Evolutionary conservation across 2,329 filamentous ascomycete genomes (phyloP).

Genomic region (Aureobasidium sp.): DNA sequence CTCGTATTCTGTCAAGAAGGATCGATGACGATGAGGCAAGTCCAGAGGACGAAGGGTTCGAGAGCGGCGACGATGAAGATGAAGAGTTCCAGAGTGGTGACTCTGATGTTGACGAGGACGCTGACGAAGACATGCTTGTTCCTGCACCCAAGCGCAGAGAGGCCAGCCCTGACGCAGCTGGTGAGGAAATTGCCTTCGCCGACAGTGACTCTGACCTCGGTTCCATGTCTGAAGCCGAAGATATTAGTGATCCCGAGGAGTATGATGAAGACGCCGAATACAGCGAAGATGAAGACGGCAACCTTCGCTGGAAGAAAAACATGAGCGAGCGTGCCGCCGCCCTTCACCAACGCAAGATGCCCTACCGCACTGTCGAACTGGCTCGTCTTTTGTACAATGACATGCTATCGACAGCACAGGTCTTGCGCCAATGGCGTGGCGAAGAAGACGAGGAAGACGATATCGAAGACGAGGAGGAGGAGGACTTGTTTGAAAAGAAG

Average conservation of each 20-base stretch:
- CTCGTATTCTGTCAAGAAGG: conserved; percentile 39
- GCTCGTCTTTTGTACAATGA: conserved; percentile 85
- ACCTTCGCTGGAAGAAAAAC: conserved; percentile 79
- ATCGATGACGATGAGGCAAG: conserved; percentile 43
- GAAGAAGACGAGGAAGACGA: conserved; percentile 46
- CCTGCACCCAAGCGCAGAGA: conserved; percentile 40
- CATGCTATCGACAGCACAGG: conserved; percentile 63
- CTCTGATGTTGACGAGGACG: conserved; percentile 37
- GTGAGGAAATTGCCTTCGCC: conserved; percentile 78
- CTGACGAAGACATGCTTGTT: conserved; percentile 17
- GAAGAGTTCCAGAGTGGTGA: conserved; percentile 46
- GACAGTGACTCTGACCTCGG: conserved; percentile 96
- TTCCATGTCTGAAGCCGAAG: conserved; percentile 58
- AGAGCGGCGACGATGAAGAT: conserved; percentile 44
- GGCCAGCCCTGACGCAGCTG: conserved; percentile 44
- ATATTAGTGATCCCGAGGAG: conserved; percentile 32
- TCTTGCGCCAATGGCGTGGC: conserved; percentile 72
- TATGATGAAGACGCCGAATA: conserved; percentile 27
- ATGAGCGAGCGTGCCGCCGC: conserved; percentile 65
- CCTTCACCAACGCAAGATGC: conserved; percentile 59
- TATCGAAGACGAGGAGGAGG: conserved; percentile 54
- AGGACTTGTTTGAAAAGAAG: conserved; percentile 55
- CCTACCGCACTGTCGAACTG: conserved; percentile 73
- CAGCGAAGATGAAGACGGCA: conserved; percentile 58
- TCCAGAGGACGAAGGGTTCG: conserved; percentile 42